Evolutionary conservation across 78 protist genomes (phyloP).

Genomic region (slime mould (Dictyostelium discoideum)): dicty_2.7 NC_007088.5:4288001-4288500

Average conservation of each 20-base stretch:
- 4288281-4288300: too few relatives aligned
- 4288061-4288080: background rate
- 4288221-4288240: slow-evolving; percentile 38
- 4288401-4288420: slow-evolving; percentile 61
- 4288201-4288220: slow-evolving; percentile 51
- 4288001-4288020: slow-evolving; percentile 66
- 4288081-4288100: slow-evolving; percentile 49
- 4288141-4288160: slow-evolving; percentile 73
- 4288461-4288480: slow-evolving; percentile 14
- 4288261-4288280: too few relatives aligned
- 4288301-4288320: background rate
- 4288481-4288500: slow-evolving; percentile 67
- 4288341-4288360: slow-evolving; percentile 72
- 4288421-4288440: slow-evolving; percentile 33
- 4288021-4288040: slow-evolving; percentile 75
- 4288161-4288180: slow-evolving; percentile 74
- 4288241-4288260: background rate
- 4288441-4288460: slow-evolving; percentile 71
- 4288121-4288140: slow-evolving; percentile 68
- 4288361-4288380: slow-evolving; percentile 69
- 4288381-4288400: slow-evolving; percentile 63
- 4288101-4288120: slow-evolving; percentile 58
- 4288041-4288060: slow-evolving; percentile 71
- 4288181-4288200: slow-evolving; percentile 60
- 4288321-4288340: slow-evolving; percentile 64